Conservation (phyloP, 345 rosid genomes). For the Aquilaria yunnanensis region DNA sequence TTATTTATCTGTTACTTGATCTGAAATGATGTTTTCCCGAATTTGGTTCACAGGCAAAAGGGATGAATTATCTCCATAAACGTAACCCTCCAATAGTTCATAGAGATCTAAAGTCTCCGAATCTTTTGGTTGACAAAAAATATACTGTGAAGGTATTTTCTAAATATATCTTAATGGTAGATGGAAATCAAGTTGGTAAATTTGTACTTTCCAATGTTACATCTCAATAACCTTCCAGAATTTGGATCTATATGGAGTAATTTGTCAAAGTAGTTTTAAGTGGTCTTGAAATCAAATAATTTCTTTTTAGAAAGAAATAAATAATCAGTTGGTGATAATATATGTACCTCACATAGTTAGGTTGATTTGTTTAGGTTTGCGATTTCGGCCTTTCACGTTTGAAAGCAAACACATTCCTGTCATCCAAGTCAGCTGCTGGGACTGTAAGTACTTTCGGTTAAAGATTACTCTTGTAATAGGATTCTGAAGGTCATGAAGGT, state of each 20-base stretch:
- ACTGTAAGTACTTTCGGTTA: slow-evolving; percentile 63
- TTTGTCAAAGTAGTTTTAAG: no score
- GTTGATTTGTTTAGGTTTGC: slow-evolving; percentile 56
- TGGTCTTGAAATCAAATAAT: no score
- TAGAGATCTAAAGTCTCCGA: slow-evolving; percentile 97
- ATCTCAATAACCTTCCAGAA: no score
- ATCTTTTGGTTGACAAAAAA: slow-evolving; percentile 94
- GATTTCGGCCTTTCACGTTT: slow-evolving; percentile 99
- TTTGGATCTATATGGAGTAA: no score
- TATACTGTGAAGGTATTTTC: slow-evolving; percentile 83
- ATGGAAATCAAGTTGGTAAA: no score
- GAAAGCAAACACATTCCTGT: slow-evolving; percentile 91
- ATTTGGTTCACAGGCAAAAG: slow-evolving; percentile 68
- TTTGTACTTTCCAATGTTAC: no score
- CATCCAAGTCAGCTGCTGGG: slow-evolving; percentile 99
- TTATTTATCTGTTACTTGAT: slow-evolving; percentile 5
- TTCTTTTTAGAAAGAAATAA: no score
- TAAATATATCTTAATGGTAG: no score
- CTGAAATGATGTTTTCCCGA: slow-evolving; percentile 10
- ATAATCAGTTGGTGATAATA: no score
- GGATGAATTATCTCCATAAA: slow-evolving; percentile 98
- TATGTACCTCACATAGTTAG: slow-evolving; percentile 10
- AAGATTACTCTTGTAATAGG: slow-evolving; percentile 1
- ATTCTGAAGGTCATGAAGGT: slow-evolving; percentile 3
- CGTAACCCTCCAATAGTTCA: slow-evolving; percentile 96